Evolutionary conservation across 106 monocot genomes (phyloP), one percentile per base, ranked within the genome.

Genomic region (Platanthera guangdongensis): DNA sequence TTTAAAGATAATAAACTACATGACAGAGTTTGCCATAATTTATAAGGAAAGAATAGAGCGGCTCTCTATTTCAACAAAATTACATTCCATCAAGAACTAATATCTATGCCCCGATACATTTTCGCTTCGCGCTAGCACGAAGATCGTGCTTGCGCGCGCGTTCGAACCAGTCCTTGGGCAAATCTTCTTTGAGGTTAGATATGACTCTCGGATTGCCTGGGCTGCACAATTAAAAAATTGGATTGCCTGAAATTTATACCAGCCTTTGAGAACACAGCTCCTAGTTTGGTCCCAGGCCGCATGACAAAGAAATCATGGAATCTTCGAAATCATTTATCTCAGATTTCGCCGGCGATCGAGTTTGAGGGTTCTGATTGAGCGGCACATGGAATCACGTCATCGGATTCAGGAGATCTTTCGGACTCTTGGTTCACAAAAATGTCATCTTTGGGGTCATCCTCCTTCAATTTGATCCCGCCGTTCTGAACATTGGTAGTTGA

Each of bases 401-500:
- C 47, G 8, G 15, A 14, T 45, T 4, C 14, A 46, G 68, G 45
- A 15, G 68, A 39, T 4, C 45, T 45, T 32, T 46, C 47, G 0
- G n/a, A 4, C 48, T 71, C 70, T 14, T 71, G 70, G 18, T 47
- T 71, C n/a, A 15, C 47, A 5, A 8, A 9, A 2, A 30, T 67
- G 1, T 67, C 67, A 10, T 67, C 11, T 67, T 25, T 67, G 32
- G 25, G 4, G 47, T 57, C 62, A 6, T 74, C 16, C 11, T 53
- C 71, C 11, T 53, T 62, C 18, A 30, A 30, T 67, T 77, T 80
- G 67, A 73, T 32, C 28, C 78, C 72, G 50, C 80, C 84, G 65
- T 86, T 84, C n/a, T 81, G 79, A 19, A 80, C 51, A 60, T 21
- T 55, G 68, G 78, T 8, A 59, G 54, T 53, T 52, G 52, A 48